Evolutionary conservation across 495 filamentous ascomycete genomes (phyloP).

Genomic region (Penicillium coprophilum): DNA sequence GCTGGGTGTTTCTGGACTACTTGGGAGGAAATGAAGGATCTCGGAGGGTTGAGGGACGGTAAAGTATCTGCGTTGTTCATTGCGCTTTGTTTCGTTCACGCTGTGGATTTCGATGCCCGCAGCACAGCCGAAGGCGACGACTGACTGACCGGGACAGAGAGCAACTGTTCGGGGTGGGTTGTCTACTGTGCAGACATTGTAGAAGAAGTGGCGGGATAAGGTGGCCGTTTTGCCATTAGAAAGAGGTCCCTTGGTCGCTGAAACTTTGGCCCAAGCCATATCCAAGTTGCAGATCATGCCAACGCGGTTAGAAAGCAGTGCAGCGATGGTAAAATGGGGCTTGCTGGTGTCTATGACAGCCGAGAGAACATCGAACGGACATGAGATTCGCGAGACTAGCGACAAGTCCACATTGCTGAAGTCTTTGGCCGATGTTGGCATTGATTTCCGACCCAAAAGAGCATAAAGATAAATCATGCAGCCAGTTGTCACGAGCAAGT

Average conservation of each 20-base stretch:
- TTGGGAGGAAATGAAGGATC: slow-evolving; percentile 65
- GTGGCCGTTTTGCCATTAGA: slow-evolving; percentile 26
- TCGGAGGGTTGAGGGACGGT: slow-evolving; percentile 67
- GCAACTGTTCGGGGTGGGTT: slow-evolving; percentile 67
- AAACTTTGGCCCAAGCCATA: background rate
- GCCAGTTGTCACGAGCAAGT: slow-evolving; percentile 57
- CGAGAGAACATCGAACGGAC: slow-evolving; percentile 58
- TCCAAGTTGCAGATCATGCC: slow-evolving; percentile 63
- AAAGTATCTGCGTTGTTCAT: slow-evolving; percentile 61
- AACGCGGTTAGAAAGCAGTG: slow-evolving; percentile 59
- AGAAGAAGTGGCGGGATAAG: slow-evolving; percentile 42
- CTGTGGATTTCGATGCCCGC: slow-evolving; percentile 71
- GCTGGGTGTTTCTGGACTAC: slow-evolving; percentile 43
- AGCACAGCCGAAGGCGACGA: slow-evolving; percentile 69
- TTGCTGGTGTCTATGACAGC: slow-evolving; percentile 65
- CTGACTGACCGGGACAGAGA: slow-evolving; percentile 65
- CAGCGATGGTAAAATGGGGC: slow-evolving; percentile 57
- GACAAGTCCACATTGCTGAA: slow-evolving; percentile 32
- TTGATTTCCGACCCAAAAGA: slow-evolving; percentile 36
- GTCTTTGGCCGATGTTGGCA: slow-evolving; percentile 12
- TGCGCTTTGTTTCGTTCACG: slow-evolving; percentile 61
- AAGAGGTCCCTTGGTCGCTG: slow-evolving; percentile 3
- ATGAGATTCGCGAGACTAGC: slow-evolving; percentile 55
- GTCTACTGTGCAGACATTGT: slow-evolving; percentile 62
- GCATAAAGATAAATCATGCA: slow-evolving; percentile 62